These are phyloP conservation scores for Rhododendron kiyosumense DNA, from an alignment of 148 eudicot species.

Conservation along the genomic window DNA sequence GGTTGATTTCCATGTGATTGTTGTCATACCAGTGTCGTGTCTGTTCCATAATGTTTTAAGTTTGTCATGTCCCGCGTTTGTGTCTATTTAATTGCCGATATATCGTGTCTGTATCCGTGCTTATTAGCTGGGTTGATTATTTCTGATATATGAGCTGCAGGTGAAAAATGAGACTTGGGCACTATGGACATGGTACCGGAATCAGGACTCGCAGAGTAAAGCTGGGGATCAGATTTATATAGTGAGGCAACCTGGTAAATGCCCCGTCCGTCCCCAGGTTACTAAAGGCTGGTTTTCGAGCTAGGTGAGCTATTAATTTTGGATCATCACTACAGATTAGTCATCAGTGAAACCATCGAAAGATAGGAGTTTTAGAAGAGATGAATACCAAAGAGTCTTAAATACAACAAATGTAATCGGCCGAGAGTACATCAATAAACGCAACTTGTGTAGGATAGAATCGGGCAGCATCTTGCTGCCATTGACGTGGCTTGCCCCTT, in stretches of 20 bases:
- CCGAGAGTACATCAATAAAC: not conserved
- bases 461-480: not conserved
- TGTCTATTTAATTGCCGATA: not conserved
- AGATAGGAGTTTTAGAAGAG: not conserved
- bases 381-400: not conserved
- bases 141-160: conserved; percentile 30
- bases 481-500: not conserved
- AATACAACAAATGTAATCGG: not conserved
- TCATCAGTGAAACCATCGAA: not conserved
- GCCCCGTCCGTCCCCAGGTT: conserved; percentile 30
- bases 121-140: not conserved
- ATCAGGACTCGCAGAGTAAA: conserved; percentile 66
- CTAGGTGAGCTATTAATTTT: not conserved
- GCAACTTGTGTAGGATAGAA: not conserved
- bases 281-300: conserved; percentile 18
- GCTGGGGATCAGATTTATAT: conserved; percentile 87
- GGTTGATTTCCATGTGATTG: not conserved
- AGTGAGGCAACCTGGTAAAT: conserved; percentile 73
- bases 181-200: conserved; percentile 96
- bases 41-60: not conserved
- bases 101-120: not conserved
- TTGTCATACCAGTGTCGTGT: not conserved
- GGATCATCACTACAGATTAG: not conserved
- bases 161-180: conserved; percentile 94
- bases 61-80: not conserved